Percentiles rank a stretch among this genome's conserved stretches.
These are phyloP conservation scores for Solanum arcanum DNA, from an alignment of 257 asterid genomes.

Conservation along the genomic window DNA sequence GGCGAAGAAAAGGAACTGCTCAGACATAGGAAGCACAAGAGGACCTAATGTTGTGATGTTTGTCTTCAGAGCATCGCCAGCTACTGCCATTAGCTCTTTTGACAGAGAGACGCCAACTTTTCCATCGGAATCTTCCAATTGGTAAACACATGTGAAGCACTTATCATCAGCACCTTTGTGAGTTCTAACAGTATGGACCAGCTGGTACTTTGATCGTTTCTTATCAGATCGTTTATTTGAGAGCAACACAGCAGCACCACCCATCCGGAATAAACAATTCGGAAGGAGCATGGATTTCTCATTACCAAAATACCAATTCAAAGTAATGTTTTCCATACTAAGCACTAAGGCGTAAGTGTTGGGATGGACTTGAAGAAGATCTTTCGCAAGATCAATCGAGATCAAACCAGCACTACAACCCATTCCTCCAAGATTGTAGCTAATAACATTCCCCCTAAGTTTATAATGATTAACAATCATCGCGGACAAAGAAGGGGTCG, in stretches of 20 bases:
- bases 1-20: constrained; percentile 62
- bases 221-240: constrained; percentile 56
- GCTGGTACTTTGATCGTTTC: constrained; percentile 44
- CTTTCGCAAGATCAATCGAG: constrained; percentile 73
- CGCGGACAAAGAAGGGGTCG: constrained; percentile 81
- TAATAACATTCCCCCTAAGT: constrained; percentile 56
- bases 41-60: constrained; percentile 72
- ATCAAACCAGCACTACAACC: constrained; percentile 85
- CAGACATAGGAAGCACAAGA: constrained; percentile 72
- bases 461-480: constrained; percentile 70
- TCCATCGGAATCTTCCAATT: constrained; percentile 53
- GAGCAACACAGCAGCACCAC: constrained; percentile 46
- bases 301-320: constrained; percentile 77
- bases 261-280: constrained; percentile 35
- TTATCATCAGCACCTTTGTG: constrained; percentile 65
- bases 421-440: constrained; percentile 81
- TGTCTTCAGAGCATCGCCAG: constrained; percentile 66
- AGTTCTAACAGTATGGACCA: constrained; percentile 70
- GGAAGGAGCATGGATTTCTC: constrained; percentile 43
- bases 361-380: constrained; percentile 72
- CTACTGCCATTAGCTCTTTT: constrained; percentile 69
- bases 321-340: constrained; percentile 75
- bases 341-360: constrained; percentile 62
- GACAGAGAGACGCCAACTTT: constrained; percentile 57
- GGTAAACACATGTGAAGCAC: constrained; percentile 60